Conservation (phyloP, 2,329 filamentous ascomycete genomes). For the Arthrobotrys megalospora region DNA sequence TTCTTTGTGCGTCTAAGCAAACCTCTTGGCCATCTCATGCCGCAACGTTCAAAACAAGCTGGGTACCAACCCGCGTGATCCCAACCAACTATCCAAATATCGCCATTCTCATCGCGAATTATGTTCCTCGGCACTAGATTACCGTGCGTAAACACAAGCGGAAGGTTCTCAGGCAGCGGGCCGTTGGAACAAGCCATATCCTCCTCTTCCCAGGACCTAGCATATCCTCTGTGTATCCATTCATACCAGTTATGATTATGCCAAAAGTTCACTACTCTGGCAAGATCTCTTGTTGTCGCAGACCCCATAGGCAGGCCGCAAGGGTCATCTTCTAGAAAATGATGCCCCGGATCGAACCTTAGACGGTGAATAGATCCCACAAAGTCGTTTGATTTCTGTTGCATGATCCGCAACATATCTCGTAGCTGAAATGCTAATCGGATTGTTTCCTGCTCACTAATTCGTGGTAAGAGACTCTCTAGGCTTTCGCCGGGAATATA, state of each 20-base stretch:
- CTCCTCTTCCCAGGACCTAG: neutral
- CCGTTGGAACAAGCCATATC: neutral
- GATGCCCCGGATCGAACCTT: too few species aligned
- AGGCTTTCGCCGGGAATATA: constrained; percentile 4
- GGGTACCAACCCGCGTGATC: constrained; percentile 12
- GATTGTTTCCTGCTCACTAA: neutral
- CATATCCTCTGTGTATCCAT: neutral
- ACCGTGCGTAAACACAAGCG: constrained; percentile 11
- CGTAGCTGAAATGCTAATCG: constrained; percentile 5
- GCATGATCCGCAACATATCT: neutral
- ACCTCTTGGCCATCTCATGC: neutral
- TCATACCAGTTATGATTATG: neutral
- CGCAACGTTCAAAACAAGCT: constrained; percentile 7
- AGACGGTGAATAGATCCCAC: neutral
- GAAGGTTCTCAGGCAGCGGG: neutral
- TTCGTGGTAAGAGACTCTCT: neutral
- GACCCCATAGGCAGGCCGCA: neutral
- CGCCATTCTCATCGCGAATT: neutral
- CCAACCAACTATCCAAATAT: constrained; percentile 15
- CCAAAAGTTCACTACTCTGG: constrained; percentile 3
- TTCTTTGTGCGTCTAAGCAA: neutral
- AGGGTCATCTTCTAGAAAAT: neutral
- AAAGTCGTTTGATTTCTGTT: neutral
- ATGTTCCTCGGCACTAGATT: neutral
- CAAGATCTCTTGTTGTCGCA: neutral